These are phyloP conservation scores for Brassica juncea DNA, from an alignment of 345 rosid genomes.

Conservation along the genomic window DNA sequence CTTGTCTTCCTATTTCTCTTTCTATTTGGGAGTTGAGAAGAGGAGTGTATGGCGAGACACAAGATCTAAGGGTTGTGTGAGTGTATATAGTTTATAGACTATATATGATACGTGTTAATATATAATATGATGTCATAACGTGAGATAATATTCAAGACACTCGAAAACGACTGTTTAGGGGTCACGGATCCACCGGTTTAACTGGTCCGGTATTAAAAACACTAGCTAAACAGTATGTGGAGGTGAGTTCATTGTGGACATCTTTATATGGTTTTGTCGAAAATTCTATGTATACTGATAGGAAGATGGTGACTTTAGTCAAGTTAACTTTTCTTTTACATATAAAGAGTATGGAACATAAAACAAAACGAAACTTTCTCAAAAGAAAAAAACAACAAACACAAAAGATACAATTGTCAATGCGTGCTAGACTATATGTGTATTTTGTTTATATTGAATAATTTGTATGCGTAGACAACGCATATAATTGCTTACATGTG, in stretches of 20 bases:
- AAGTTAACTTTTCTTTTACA: neutral
- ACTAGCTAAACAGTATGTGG: conserved; percentile 29
- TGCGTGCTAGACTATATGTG: conserved; percentile 16
- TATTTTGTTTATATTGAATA: neutral
- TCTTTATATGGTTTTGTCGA: conserved; percentile 6
- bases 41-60: conserved; percentile 10
- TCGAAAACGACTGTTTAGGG: conserved; percentile 9
- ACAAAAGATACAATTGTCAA: conserved; percentile 8
- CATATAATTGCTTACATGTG: conserved; percentile 7
- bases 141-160: conserved; percentile 2
- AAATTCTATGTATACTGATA: conserved; percentile 20
- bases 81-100: conserved; percentile 9
- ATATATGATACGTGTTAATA: conserved; percentile 18
- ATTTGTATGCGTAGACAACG: neutral
- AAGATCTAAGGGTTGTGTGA: conserved; percentile 2
- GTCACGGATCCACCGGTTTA: conserved; percentile 37
- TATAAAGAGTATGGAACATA: neutral
- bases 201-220: conserved; percentile 24
- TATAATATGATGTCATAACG: conserved; percentile 31
- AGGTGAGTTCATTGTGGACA: conserved; percentile 17
- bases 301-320: conserved; percentile 33
- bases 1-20: neutral
- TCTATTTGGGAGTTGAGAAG: conserved; percentile 19
- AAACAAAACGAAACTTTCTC: neutral
- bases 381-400: neutral